Evolutionary conservation across 108 stramenopile genomes (phyloP).

Genomic region (Nitzschia putrida): DNA sequence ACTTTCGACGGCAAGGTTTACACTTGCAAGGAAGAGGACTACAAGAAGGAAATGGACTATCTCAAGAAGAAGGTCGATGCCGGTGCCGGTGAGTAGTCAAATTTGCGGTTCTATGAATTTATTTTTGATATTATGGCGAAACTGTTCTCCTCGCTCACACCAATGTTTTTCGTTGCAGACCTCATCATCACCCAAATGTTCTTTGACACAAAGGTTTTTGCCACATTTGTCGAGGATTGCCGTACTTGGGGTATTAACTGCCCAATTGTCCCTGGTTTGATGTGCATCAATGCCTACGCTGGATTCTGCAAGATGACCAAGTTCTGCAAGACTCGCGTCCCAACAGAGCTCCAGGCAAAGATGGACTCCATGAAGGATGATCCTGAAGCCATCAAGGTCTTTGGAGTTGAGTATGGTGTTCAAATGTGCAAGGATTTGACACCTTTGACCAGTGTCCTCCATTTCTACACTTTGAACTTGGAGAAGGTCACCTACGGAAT

Average conservation of each 20-base stretch:
- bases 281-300: conserved; percentile 97
- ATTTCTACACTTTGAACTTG: conserved; percentile 98
- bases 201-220: conserved; percentile 94
- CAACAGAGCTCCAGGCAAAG: conserved; percentile 64
- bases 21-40: conserved; percentile 94
- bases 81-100: conserved; percentile 74
- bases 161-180: conserved; percentile 49
- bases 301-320: conserved; percentile 98
- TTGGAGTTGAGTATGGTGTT: conserved; percentile 93
- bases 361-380: conserved; percentile 94
- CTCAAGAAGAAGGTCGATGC: conserved; percentile 96
- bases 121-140: background rate
- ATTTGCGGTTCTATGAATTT: background rate
- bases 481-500: conserved; percentile 95
- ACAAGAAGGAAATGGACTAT: conserved; percentile 97
- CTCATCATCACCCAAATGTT: conserved; percentile 99
- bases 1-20: conserved; percentile 78
- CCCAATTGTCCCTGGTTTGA: conserved; percentile 97
- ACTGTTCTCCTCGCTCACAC: no score
- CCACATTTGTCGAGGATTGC: conserved; percentile 91
- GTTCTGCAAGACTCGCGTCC: conserved; percentile 99
- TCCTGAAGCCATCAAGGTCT: conserved; percentile 80
- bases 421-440: conserved; percentile 85
- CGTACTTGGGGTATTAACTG: conserved; percentile 86
- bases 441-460: conserved; percentile 77